Evolutionary conservation across 768 basidiomycete species (phyloP).

Genomic region (Amanita jacksonii): DNA sequence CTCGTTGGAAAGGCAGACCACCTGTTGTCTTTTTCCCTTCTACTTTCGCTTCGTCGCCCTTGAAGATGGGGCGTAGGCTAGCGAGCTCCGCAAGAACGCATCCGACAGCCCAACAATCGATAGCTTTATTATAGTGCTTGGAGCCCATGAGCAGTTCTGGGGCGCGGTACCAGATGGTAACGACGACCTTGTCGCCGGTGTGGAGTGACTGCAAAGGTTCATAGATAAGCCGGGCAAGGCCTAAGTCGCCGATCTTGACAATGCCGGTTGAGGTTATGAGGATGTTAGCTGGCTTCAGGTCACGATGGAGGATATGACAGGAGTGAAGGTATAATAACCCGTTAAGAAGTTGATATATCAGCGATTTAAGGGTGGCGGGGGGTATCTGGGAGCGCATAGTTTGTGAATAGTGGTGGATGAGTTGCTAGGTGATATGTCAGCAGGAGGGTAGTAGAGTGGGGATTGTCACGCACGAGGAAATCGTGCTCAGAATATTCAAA

Average conservation of each 20-base stretch:
- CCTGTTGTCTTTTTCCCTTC: conserved; percentile 82
- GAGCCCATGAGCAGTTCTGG: conserved; percentile 95
- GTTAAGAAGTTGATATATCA: conserved; percentile 90
- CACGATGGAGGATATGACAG: conserved; percentile 91
- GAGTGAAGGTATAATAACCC: conserved; percentile 94
- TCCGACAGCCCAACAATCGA: conserved; percentile 96
- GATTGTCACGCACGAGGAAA: conserved; percentile 63
- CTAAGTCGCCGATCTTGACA: conserved; percentile 98
- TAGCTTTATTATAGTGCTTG: conserved; percentile 94
- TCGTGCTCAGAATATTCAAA: conserved; percentile 99
- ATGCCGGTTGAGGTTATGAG: conserved; percentile 83
- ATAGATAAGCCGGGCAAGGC: conserved; percentile 85
- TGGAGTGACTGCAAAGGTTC: conserved; percentile 88
- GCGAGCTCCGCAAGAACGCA: conserved; percentile 97
- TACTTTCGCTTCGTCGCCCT: conserved; percentile 96
- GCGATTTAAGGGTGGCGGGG: conserved; percentile 76
- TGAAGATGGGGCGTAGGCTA: conserved; percentile 92
- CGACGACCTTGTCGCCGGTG: conserved; percentile 95
- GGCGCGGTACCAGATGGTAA: conserved; percentile 99
- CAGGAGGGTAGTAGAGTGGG: background rate
- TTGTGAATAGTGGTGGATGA: conserved; percentile 96
- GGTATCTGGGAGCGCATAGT: conserved; percentile 72
- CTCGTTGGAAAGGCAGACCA: conserved; percentile 84
- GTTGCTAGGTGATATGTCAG: conserved; percentile 53
- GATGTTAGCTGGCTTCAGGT: conserved; percentile 98